Base-by-base conservation (phyloP, 2,329 filamentous ascomycete genomes). In the Ascomycota sp. region DNA sequence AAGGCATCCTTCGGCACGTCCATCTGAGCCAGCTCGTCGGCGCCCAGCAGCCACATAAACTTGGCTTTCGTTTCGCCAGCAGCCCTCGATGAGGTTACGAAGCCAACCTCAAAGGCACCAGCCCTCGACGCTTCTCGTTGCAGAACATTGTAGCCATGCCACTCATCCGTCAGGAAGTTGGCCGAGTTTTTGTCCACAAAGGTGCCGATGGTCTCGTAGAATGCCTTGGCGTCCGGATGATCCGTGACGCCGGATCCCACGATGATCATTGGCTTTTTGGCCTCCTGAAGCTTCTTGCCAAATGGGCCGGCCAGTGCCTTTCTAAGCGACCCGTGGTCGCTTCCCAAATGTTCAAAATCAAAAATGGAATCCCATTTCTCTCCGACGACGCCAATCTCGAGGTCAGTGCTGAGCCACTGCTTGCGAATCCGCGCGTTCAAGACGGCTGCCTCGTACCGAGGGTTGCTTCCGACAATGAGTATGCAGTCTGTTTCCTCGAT, bases 101-200 rank as follows among this genome's bases (percentile, higher is more conserved):
- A 98, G 45, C 89, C 89, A 43, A 98, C 73, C 57, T 98, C 89
- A 50, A 83, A 98, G 36, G 89, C 89, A 50, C 83, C 89, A 23
- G 78, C 78, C 42, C 86, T 76, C 36, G 89, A 94, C 35, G 89
- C 89, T 37, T 82, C 78, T 39, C 86, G 75, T 58, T 98, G 89
- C 30, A 98, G 74, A 36, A 98, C 74, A 52, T 94, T 98, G 67
- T 86, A 98, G 35, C 86, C 89, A 52, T 93, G 89, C 83, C 91
- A 95, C 53, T 93, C 83, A 12, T 72, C 61, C 5, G 80, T 93
- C 46, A 69, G 61, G 64, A 98, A 94, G 61, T 75, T 92, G 42
- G 69, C 63, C 38, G 82, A 74, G 55, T 94, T 76, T 70, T 93
- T 94, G 48, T 94, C 85, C 24, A 93, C 78, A 47, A 95, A 98